These are phyloP conservation scores for Camelina hispida DNA, from an alignment of 345 rosid genomes.

Conservation along the genomic window DNA sequence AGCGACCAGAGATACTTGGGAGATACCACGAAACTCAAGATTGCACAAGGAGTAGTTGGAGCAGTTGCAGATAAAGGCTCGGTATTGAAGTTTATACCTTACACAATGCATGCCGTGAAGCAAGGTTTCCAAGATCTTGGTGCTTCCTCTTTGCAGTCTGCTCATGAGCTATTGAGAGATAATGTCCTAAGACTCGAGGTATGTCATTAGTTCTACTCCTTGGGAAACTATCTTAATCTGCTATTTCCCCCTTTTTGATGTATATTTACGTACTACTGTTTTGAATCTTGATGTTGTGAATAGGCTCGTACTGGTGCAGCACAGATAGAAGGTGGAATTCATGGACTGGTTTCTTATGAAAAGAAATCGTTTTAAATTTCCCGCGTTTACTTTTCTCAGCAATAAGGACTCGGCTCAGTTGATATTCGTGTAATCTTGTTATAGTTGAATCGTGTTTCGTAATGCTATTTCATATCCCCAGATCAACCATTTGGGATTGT, in stretches of 20 bases:
- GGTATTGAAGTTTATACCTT: slow-evolving; percentile 74
- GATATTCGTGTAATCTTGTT: slow-evolving; percentile 6
- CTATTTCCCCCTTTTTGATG: slow-evolving; percentile 4
- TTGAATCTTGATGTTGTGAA: neutral
- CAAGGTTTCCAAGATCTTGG: slow-evolving; percentile 99
- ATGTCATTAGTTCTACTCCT: slow-evolving; percentile 5
- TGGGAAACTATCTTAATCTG: slow-evolving; percentile 3
- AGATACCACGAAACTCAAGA: slow-evolving; percentile 80
- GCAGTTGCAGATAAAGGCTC: slow-evolving; percentile 92
- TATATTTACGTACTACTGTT: slow-evolving; percentile 1
- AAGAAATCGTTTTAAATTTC: slow-evolving; percentile 57
- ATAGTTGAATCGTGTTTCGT: slow-evolving; percentile 12
- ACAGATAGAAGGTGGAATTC: slow-evolving; percentile 89
- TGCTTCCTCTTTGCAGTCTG: slow-evolving; percentile 72
- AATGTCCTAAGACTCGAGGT: slow-evolving; percentile 83
- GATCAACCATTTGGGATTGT: neutral
- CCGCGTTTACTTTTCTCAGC: neutral
- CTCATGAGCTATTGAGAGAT: slow-evolving; percentile 70
- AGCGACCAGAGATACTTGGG: slow-evolving; percentile 94
- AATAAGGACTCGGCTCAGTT: neutral
- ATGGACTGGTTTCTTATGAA: slow-evolving; percentile 72
- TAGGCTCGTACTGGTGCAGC: slow-evolving; percentile 95
- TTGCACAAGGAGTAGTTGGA: slow-evolving; percentile 98
- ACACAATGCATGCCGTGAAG: slow-evolving; percentile 94
- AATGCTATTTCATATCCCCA: neutral